Percentiles rank a stretch among this genome's conserved stretches.
Evolutionary conservation across 108 stramenopile species (phyloP).

Genomic region (Nitzschia sp.): DNA sequence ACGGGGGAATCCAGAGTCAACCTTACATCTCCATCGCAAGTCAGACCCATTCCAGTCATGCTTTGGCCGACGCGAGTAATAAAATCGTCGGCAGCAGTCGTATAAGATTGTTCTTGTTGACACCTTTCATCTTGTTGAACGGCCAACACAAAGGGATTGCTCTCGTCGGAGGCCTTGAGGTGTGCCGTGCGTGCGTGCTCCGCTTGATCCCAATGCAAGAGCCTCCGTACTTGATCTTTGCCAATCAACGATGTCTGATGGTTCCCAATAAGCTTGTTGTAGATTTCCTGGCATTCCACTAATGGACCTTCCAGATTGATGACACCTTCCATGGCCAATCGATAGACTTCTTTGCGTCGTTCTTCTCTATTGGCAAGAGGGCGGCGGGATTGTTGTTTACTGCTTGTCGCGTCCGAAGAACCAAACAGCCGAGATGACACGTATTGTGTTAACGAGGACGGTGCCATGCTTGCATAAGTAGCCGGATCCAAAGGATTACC

Average conservation of each 20-base stretch:
- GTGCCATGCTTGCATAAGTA: not conserved
- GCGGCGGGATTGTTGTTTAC: not conserved
- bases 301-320: slow-evolving; percentile 38
- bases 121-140: slow-evolving; percentile 5
- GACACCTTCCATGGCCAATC: slow-evolving; percentile 37
- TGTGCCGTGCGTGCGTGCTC: not conserved
- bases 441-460: not conserved
- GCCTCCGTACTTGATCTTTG: slow-evolving; percentile 22
- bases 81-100: too few species aligned
- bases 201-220: slow-evolving; percentile 23
- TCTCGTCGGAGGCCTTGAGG: not conserved
- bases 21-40: too few species aligned
- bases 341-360: not conserved
- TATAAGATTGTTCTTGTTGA: too few species aligned
- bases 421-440: not conserved
- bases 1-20: too few species aligned
- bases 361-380: not conserved
- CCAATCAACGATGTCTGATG: slow-evolving; percentile 44
- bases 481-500: not conserved
- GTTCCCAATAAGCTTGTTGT: slow-evolving; percentile 42
- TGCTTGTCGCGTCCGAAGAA: not conserved
- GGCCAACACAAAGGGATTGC: slow-evolving; percentile 17
- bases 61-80: too few species aligned
- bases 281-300: slow-evolving; percentile 49
- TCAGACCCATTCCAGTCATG: too few species aligned